These are phyloP conservation scores for Alloteropsis angusta DNA, from an alignment of 202 grass and related monocot species.

Conservation along the genomic window DNA sequence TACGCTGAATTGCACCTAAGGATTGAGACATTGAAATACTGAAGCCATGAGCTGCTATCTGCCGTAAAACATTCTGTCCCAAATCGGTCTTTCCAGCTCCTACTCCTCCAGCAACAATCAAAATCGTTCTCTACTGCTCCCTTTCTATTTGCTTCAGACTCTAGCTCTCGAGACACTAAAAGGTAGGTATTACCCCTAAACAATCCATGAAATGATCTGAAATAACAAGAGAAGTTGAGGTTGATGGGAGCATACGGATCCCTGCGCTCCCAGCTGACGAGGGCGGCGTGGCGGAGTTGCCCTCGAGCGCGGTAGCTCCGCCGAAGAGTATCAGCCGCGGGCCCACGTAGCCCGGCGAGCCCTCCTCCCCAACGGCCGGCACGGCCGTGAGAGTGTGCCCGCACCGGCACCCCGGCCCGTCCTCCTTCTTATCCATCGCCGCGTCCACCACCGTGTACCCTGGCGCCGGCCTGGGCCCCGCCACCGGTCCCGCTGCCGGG, in stretches of 20 bases:
- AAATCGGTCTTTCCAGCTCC: neutral
- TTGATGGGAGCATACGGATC: conserved; percentile 51
- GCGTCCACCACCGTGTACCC: conserved; percentile 63
- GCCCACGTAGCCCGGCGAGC: conserved; percentile 49
- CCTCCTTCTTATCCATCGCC: conserved; percentile 69
- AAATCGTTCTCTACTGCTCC: neutral
- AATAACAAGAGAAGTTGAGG: neutral
- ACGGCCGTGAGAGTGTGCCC: conserved; percentile 89
- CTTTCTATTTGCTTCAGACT: neutral
- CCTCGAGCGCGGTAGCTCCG: conserved; percentile 86
- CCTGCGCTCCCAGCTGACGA: conserved; percentile 66
- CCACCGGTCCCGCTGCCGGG: neutral
- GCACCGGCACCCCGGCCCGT: conserved; percentile 87
- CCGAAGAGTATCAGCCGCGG: conserved; percentile 73
- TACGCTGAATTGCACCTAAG: neutral
- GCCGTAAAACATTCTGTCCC: neutral
- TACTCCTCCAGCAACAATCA: neutral
- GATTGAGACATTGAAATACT: neutral
- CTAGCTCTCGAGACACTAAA: neutral
- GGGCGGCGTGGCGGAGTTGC: conserved; percentile 57
- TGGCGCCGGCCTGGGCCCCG: conserved; percentile 65
- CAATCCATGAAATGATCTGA: neutral
- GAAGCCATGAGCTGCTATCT: neutral
- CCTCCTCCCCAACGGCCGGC: conserved; percentile 71
- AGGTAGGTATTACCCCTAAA: neutral